Evolutionary conservation across 2,329 filamentous ascomycete genomes (phyloP).

Genomic region (Xylariaceae sp.): DNA sequence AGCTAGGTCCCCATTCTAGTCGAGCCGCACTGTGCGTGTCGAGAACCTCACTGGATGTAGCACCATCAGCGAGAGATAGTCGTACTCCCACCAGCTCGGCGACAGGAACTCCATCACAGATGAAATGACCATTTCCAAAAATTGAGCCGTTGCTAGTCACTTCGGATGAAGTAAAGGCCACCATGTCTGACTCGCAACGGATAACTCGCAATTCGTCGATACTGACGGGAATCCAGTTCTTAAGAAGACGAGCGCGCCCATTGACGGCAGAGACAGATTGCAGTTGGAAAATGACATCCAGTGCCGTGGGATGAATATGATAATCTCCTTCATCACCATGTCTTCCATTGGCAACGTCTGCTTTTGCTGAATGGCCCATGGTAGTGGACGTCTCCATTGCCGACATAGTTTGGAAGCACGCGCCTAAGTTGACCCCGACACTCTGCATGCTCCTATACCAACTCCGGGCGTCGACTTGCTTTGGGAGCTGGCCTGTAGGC

Average conservation of each 20-base stretch:
- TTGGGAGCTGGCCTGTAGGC: slow-evolving; percentile 1
- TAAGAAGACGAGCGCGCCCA: slow-evolving; percentile 2
- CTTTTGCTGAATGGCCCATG: slow-evolving; percentile 9
- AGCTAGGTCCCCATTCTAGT: slow-evolving; percentile 5
- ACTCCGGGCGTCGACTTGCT: slow-evolving; percentile 19
- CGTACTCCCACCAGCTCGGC: slow-evolving; percentile 1
- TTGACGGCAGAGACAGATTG: slow-evolving; percentile 3
- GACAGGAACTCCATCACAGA: background rate
- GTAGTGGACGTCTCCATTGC: slow-evolving; percentile 30
- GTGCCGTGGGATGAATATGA: slow-evolving; percentile 10
- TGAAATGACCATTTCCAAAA: background rate
- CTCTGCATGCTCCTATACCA: slow-evolving; percentile 40
- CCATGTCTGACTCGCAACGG: background rate
- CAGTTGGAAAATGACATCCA: slow-evolving; percentile 9
- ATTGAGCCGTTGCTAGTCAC: slow-evolving; percentile 5
- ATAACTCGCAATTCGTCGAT: background rate
- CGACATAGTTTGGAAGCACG: slow-evolving; percentile 40
- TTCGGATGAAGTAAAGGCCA: background rate
- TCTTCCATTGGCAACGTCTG: slow-evolving; percentile 31
- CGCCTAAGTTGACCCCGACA: slow-evolving; percentile 43
- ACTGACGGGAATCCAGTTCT: slow-evolving; percentile 14
- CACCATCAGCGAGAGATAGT: slow-evolving; percentile 6
- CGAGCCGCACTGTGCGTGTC: slow-evolving; percentile 7
- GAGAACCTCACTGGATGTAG: background rate
- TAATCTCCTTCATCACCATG: slow-evolving; percentile 32